phyloP scores from a whole-genome alignment of 345 rosid species.

The Psidium friedrichsthalianum region DNA sequence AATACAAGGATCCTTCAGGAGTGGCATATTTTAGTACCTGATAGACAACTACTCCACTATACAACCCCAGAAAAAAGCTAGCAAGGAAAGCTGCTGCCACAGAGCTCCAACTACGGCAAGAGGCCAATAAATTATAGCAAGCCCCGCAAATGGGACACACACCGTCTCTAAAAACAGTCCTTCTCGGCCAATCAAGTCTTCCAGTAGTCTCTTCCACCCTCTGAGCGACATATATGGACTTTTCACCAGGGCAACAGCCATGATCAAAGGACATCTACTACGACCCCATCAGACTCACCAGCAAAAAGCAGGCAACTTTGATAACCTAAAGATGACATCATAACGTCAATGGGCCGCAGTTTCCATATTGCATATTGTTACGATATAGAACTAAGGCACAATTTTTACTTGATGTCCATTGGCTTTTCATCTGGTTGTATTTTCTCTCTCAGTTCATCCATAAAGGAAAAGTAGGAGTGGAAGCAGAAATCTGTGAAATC shows the following conservation, averaged over 20 bases:
- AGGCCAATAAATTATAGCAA: slow-evolving; percentile 80
- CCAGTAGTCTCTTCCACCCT: slow-evolving; percentile 86
- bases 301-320: slow-evolving; percentile 48
- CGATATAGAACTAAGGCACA: background rate
- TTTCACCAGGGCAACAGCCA: slow-evolving; percentile 62
- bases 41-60: slow-evolving; percentile 55
- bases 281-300: slow-evolving; percentile 51
- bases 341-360: background rate
- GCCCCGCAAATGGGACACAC: slow-evolving; percentile 88
- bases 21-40: slow-evolving; percentile 33
- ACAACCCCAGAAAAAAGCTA: slow-evolving; percentile 63
- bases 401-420: slow-evolving; percentile 41
- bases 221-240: slow-evolving; percentile 71
- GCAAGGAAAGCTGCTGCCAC: slow-evolving; percentile 40
- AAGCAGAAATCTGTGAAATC: slow-evolving; percentile 85
- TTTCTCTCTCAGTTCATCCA: slow-evolving; percentile 72
- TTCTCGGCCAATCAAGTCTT: slow-evolving; percentile 82
- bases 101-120: slow-evolving; percentile 62
- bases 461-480: slow-evolving; percentile 77
- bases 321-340: slow-evolving; percentile 28
- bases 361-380: background rate
- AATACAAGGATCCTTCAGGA: background rate
- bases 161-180: slow-evolving; percentile 84
- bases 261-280: slow-evolving; percentile 48
- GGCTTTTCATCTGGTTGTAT: slow-evolving; percentile 41